These are phyloP conservation scores for Amphirosellinia nigrospora DNA, from an alignment of 495 filamentous ascomycete species.

Conservation along the genomic window DNA sequence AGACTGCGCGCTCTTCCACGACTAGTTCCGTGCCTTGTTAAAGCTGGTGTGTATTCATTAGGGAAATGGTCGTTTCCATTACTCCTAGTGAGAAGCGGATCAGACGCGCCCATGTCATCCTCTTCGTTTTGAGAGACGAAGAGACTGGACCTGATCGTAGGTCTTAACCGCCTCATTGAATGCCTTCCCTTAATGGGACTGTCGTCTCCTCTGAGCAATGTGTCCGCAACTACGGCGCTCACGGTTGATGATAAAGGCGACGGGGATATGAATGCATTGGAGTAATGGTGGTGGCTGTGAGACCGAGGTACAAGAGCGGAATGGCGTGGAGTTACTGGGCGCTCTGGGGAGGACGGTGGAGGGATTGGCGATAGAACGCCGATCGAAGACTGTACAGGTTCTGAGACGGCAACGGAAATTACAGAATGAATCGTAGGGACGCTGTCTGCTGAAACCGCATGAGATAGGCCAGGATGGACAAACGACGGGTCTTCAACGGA, in stretches of 20 bases:
- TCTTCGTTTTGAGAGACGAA: conserved; percentile 48
- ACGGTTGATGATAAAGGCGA: conserved; percentile 56
- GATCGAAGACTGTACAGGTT: conserved; percentile 32
- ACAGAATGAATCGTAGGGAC: conserved; percentile 41
- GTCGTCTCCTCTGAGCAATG: conserved; percentile 46
- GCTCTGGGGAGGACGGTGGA: conserved; percentile 34
- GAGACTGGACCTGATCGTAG: conserved; percentile 48
- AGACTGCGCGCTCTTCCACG: conserved; percentile 54
- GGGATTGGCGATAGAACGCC: conserved; percentile 30
- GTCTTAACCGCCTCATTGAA: conserved; percentile 40
- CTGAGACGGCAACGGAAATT: conserved; percentile 40
- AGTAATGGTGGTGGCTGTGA: conserved; percentile 44
- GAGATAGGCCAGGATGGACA: conserved; percentile 39
- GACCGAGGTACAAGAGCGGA: conserved; percentile 35
- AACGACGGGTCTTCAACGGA: conserved; percentile 25
- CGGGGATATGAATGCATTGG: conserved; percentile 50
- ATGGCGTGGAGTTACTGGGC: conserved; percentile 41
- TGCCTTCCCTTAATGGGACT: conserved; percentile 38
- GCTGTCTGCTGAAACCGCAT: conserved; percentile 47
- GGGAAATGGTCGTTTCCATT: conserved; percentile 27
- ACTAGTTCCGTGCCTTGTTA: conserved; percentile 26
- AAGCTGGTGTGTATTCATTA: conserved; percentile 31
- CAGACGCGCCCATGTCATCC: conserved; percentile 21
- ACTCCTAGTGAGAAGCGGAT: conserved; percentile 28
- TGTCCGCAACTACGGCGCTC: conserved; percentile 53